Evolutionary conservation across 2,329 filamentous ascomycete genomes (phyloP).

Genomic region (Nothopassalora personata): DNA sequence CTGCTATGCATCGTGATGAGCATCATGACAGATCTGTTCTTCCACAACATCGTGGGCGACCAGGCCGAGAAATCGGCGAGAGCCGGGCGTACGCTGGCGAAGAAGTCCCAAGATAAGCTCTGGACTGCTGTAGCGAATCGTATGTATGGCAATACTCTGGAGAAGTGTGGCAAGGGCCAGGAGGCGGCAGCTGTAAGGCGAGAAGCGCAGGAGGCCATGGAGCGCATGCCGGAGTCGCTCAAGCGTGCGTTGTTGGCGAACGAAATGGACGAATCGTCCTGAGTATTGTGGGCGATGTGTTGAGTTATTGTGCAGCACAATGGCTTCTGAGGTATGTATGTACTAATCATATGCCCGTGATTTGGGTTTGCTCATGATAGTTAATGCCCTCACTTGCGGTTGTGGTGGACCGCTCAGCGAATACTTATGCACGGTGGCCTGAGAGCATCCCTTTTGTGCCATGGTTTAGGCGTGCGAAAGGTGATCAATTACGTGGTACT

Average conservation of each 20-base stretch:
- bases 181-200: slow-evolving; percentile 24
- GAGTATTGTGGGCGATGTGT: neutral
- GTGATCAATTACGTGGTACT: too few relatives aligned
- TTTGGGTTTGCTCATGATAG: neutral
- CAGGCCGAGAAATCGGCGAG: slow-evolving; percentile 49
- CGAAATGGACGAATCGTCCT: neutral
- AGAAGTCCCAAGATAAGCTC: slow-evolving; percentile 41
- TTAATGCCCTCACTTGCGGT: neutral
- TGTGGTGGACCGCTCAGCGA: too few relatives aligned
- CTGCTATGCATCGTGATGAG: slow-evolving; percentile 78
- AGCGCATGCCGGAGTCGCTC: slow-evolving; percentile 19
- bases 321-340: slow-evolving; percentile 4
- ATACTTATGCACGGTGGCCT: too few relatives aligned
- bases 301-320: neutral
- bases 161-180: slow-evolving; percentile 55
- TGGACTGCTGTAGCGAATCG: slow-evolving; percentile 65
- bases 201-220: slow-evolving; percentile 20
- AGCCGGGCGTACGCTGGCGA: slow-evolving; percentile 50
- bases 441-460: too few relatives aligned
- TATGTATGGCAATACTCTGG: slow-evolving; percentile 69
- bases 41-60: slow-evolving; percentile 69
- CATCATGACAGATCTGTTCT: slow-evolving; percentile 79
- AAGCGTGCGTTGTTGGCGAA: slow-evolving; percentile 7
- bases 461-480: too few relatives aligned
- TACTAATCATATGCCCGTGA: neutral